phyloP scores from a whole-genome alignment of 2,329 filamentous ascomycete genomes.

The Aureobasidium sp. region DNA sequence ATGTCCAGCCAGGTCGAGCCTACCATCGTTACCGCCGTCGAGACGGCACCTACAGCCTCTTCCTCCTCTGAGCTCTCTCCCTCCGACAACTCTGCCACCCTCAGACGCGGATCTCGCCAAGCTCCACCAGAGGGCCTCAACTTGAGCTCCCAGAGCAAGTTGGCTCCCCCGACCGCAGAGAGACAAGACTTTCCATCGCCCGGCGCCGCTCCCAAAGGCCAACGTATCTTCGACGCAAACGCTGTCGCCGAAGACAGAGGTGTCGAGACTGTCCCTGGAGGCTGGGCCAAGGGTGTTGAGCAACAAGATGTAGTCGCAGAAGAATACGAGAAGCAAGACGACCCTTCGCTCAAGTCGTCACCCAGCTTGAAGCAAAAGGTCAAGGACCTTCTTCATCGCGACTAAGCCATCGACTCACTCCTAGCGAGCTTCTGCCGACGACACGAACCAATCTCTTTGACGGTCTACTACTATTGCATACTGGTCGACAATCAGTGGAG shows the following conservation, averaged over 20 bases:
- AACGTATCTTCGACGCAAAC: conserved; percentile 11
- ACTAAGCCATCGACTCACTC: not conserved
- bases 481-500: not conserved
- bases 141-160: not conserved
- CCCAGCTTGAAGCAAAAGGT: conserved; percentile 6
- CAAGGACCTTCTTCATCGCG: conserved; percentile 7
- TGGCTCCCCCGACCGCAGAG: not conserved
- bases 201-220: not conserved
- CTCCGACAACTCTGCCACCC: not conserved
- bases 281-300: not conserved
- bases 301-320: not conserved
- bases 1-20: conserved; percentile 4
- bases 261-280: conserved; percentile 3
- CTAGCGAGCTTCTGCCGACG: too few species aligned
- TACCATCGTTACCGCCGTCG: not conserved
- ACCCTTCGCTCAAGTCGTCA: not conserved
- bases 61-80: not conserved
- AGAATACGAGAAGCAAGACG: conserved; percentile 5
- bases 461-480: not conserved
- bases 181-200: conserved; percentile 11
- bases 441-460: not conserved
- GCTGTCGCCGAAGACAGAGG: conserved; percentile 9
- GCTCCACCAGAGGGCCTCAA: not conserved
- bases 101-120: not conserved
- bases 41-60: not conserved